These are phyloP conservation scores for Rhizopogon rudus DNA, from an alignment of 768 basidiomycete species.

Conservation along the genomic window DNA sequence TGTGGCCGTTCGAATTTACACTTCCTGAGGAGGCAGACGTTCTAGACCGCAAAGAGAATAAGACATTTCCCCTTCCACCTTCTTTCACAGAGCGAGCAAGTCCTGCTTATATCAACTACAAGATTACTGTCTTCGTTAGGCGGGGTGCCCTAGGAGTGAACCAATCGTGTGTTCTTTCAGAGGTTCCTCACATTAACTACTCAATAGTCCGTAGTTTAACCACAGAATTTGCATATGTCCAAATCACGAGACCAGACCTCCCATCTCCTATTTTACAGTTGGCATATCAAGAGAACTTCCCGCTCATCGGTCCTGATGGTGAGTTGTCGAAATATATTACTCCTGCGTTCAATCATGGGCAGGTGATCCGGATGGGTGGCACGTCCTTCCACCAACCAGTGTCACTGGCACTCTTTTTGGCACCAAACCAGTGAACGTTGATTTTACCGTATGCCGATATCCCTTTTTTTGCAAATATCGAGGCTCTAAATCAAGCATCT, in stretches of 20 bases:
- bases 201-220: conserved; percentile 16
- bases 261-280: conserved; percentile 33
- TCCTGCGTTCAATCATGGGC: neutral
- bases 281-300: conserved; percentile 28
- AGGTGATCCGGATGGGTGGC: conserved; percentile 38
- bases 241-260: conserved; percentile 27
- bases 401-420: conserved; percentile 32
- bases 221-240: conserved; percentile 28
- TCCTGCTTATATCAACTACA: conserved; percentile 56
- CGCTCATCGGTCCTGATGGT: conserved; percentile 31
- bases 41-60: conserved; percentile 31
- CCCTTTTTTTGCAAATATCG: neutral
- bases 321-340: neutral
- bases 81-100: conserved; percentile 53
- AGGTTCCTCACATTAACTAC: neutral
- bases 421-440: conserved; percentile 23
- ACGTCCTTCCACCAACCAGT: conserved; percentile 24
- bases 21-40: conserved; percentile 40
- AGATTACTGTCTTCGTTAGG: conserved; percentile 43
- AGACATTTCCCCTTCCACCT: conserved; percentile 41
- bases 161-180: conserved; percentile 24
- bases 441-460: conserved; percentile 25
- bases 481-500: neutral
- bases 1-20: conserved; percentile 44
- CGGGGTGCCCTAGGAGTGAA: conserved; percentile 45